These are phyloP conservation scores for Begonia fuchsioides DNA, from an alignment of 306 rosid species.

Conservation along the genomic window DNA sequence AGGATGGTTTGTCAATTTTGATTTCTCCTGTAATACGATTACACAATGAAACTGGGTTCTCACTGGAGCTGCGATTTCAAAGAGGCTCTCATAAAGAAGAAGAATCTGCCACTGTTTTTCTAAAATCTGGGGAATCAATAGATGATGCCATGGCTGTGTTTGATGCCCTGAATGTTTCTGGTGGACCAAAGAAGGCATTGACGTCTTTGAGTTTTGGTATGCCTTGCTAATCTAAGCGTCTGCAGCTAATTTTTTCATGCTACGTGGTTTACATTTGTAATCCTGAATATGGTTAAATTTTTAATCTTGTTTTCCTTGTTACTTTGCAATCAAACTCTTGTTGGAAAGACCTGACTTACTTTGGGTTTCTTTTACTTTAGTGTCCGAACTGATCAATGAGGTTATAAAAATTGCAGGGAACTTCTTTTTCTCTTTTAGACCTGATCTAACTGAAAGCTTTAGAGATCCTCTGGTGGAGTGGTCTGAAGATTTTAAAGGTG, in stretches of 20 bases:
- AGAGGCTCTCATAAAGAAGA: conserved; percentile 45
- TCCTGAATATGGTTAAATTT: too few species aligned
- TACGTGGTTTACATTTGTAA: too few species aligned
- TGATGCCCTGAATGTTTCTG: conserved; percentile 62
- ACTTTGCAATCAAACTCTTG: too few species aligned
- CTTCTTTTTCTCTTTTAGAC: conserved; percentile 78
- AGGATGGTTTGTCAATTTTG: conserved; percentile 60
- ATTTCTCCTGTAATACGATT: conserved; percentile 68
- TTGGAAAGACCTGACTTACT: background rate
- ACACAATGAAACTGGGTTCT: conserved; percentile 62
- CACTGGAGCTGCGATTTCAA: conserved; percentile 70
- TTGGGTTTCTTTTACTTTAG: background rate
- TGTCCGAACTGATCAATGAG: conserved; percentile 16
- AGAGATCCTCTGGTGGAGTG: conserved; percentile 43
- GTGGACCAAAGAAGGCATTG: conserved; percentile 72
- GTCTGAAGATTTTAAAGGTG: conserved; percentile 77
- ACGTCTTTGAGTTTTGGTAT: conserved; percentile 72
- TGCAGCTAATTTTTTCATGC: too few species aligned
- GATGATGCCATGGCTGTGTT: conserved; percentile 84
- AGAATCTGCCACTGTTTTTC: conserved; percentile 49
- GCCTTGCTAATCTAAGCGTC: conserved; percentile 1
- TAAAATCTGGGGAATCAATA: conserved; percentile 64
- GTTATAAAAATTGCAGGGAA: conserved; percentile 55
- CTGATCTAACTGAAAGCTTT: conserved; percentile 34
- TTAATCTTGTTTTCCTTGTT: too few species aligned